Evolutionary conservation across 805 yeast genomes (phyloP), one percentile per base, ranked within the genome.

Genomic region (Sugiyamaella smithiae): DNA sequence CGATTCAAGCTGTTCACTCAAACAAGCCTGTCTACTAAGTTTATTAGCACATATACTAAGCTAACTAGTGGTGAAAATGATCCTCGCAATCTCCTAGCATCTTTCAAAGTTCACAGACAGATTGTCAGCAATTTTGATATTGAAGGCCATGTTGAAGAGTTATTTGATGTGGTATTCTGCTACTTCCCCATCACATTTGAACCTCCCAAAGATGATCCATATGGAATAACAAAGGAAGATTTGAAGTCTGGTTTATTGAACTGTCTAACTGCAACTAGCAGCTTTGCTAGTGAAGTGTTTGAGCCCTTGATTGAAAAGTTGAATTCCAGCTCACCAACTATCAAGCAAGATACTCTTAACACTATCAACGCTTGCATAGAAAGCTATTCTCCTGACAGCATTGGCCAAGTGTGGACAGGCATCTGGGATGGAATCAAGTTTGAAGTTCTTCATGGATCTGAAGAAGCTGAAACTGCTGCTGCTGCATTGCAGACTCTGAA

Each of bases 151-250:
- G 64, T 59, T 26, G 84, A 84, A 55, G 88, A 86, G 7, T 64
- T 93, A 51, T 95, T 90, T 63, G 99, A 93, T 63, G 80, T 85
- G 29, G 73, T 88, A 35, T 95, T 91, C 63, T 93, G 99, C 66
- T 93, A 93, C 68, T 93, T 91, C 70, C 99, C 99, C 9, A 90
- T 93, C 37, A 85, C 97, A 1, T 93, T 95, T 68, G 82, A 82
- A 50, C 96, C 98, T 1, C 96, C 98, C 2, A 72, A 75, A 56
- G 87, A 87, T 64, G 96, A 91, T 58, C 90, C 93, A 0, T 88
- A 89, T 63, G 80, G 82, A 53, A 85, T 88, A 55, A 80, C 96
- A 0, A 79, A 88, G 1, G 77, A 74, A 1, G 85, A 88, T 46
- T 71, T 95, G 56, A 88, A 87, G 61, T 38, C 59, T 8, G 74